Percentiles rank a stretch among this genome's conserved stretches.
These are phyloP conservation scores for Cystobasidium tubakii DNA, from an alignment of 768 basidiomycete species.

Conservation along the genomic window DNA sequence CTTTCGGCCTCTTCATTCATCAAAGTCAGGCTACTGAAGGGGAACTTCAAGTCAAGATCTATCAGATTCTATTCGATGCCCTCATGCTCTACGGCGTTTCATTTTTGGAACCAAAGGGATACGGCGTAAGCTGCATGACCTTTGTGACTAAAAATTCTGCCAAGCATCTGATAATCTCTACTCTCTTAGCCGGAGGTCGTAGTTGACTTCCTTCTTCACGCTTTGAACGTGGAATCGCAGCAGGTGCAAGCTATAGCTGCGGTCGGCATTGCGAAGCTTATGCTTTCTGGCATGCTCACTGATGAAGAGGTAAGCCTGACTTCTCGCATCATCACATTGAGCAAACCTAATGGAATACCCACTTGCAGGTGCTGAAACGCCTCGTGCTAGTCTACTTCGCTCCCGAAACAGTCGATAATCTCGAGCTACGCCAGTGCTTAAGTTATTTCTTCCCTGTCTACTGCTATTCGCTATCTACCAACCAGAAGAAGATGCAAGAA, in stretches of 20 bases:
- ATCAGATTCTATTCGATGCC: constrained; percentile 78
- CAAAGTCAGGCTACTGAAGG: constrained; percentile 65
- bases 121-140: constrained; percentile 37
- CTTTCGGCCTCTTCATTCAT: constrained; percentile 72
- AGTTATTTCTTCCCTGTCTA: constrained; percentile 80
- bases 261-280: constrained; percentile 77
- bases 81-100: constrained; percentile 73
- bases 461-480: constrained; percentile 68
- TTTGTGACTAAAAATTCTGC: neutral
- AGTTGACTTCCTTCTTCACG: constrained; percentile 62
- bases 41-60: constrained; percentile 55
- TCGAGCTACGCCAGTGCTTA: constrained; percentile 75
- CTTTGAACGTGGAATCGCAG: constrained; percentile 58
- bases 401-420: constrained; percentile 71
- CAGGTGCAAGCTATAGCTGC: constrained; percentile 67
- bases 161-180: neutral
- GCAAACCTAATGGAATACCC: neutral
- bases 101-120: constrained; percentile 52
- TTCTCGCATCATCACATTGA: neutral
- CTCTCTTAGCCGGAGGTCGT: constrained; percentile 54
- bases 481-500: constrained; percentile 69
- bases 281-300: constrained; percentile 67
- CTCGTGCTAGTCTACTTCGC: constrained; percentile 65
- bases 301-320: constrained; percentile 60
- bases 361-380: constrained; percentile 54